A percentile compares a stretch with the other conserved stretches of the same genome.
Evolutionary conservation across 1,139 yeast species (phyloP).

Genomic region (Eremothecium sinecaudum): DNA sequence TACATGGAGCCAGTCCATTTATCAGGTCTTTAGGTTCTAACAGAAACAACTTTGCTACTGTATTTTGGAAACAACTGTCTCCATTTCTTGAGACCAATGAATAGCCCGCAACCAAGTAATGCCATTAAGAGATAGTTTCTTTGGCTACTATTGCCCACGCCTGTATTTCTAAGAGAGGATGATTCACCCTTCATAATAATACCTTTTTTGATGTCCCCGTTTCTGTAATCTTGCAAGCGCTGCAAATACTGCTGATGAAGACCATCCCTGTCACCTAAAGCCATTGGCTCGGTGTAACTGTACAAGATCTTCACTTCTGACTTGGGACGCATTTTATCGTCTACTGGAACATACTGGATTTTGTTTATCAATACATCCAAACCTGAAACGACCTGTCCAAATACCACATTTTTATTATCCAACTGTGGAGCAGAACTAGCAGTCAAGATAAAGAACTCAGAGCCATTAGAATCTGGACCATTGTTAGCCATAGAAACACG

Average conservation of each 20-base stretch:
- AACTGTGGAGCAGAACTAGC: conserved; percentile 57
- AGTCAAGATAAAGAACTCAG: conserved; percentile 64
- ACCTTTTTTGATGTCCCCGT: no score
- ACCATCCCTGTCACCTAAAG: conserved; percentile 12
- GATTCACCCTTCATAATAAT: no score
- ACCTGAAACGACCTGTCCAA: conserved; percentile 66
- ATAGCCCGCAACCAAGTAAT: not conserved
- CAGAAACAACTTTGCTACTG: conserved; percentile 1
- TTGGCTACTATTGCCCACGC: no score
- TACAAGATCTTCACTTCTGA: conserved; percentile 37
- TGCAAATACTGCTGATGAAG: conserved; percentile 16
- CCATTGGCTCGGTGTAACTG: conserved; percentile 14
- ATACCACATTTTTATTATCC: conserved; percentile 59
- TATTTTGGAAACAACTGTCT: not conserved
- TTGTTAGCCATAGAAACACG: conserved; percentile 70
- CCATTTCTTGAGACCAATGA: conserved; percentile 1
- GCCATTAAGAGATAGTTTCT: no score
- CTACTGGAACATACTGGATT: conserved; percentile 42
- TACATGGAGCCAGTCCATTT: no score
- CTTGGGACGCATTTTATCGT: conserved; percentile 33
- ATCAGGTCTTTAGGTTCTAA: no score
- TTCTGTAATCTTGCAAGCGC: conserved; percentile 15
- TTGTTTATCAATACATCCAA: conserved; percentile 44
- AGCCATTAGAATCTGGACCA: conserved; percentile 65
- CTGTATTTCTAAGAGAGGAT: no score